phyloP scores from a whole-genome alignment of 2,329 filamentous ascomycete genomes.

The Penicillium sp. region DNA sequence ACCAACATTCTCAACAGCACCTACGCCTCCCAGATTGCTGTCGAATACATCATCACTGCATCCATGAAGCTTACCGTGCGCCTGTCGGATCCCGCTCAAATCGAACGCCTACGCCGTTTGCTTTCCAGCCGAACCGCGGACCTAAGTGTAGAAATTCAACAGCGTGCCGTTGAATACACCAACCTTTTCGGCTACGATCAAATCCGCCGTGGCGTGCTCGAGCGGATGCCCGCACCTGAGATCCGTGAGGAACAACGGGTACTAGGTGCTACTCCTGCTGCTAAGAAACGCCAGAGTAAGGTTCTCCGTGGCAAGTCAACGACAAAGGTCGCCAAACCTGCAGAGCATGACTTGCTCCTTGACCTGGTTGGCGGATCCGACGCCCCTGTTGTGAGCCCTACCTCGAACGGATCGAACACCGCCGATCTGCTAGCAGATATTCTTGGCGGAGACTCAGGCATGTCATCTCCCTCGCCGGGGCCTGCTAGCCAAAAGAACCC shows the following conservation, averaged over 20 bases:
- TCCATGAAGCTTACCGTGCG: constrained; percentile 93
- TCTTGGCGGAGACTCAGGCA: constrained; percentile 68
- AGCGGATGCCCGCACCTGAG: constrained; percentile 96
- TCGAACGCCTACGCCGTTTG: constrained; percentile 79
- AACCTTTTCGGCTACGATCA: constrained; percentile 91
- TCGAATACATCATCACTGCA: constrained; percentile 93
- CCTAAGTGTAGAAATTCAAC: constrained; percentile 91
- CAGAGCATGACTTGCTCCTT: constrained; percentile 85
- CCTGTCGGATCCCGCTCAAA: constrained; percentile 75
- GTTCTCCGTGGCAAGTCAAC: constrained; percentile 71
- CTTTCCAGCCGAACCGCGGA: constrained; percentile 77
- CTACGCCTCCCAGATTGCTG: constrained; percentile 85
- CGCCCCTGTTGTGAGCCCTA: constrained; percentile 57
- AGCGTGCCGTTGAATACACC: constrained; percentile 89
- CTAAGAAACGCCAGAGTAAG: constrained; percentile 59
- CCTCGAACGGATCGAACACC: constrained; percentile 64
- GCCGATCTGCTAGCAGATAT: constrained; percentile 90
- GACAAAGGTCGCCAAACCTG: constrained; percentile 73
- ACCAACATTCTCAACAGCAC: constrained; percentile 88
- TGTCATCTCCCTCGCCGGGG: constrained; percentile 53
- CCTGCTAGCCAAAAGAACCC: constrained; percentile 51
- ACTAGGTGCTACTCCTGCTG: constrained; percentile 76
- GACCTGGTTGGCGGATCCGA: constrained; percentile 84
- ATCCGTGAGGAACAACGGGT: constrained; percentile 94
- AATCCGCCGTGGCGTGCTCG: constrained; percentile 82